A percentile compares a stretch with the other conserved stretches of the same genome.
Conservation (phyloP, 306 rosid genomes). For the Senna siamea region DNA sequence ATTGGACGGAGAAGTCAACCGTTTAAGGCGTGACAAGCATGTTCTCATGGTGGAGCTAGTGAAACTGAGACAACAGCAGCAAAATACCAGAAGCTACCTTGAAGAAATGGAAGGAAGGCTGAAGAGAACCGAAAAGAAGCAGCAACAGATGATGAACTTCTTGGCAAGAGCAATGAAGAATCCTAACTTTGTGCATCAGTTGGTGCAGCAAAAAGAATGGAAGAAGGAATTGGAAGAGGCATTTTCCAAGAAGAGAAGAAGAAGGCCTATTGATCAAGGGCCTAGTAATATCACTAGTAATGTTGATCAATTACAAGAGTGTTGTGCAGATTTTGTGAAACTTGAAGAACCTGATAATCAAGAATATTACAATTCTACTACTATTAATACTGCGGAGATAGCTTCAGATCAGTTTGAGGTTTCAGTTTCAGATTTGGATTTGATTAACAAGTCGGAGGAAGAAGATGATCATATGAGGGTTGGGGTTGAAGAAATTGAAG, state of each 20-base stretch:
- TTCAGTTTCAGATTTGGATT: constrained; percentile 41
- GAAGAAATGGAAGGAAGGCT: constrained; percentile 65
- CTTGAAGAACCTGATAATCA: no score
- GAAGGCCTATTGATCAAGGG: constrained; percentile 58
- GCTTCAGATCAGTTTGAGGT: no score
- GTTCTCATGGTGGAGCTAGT: constrained; percentile 71
- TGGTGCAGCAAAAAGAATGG: constrained; percentile 52
- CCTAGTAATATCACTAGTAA: constrained; percentile 6
- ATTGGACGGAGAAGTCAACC: constrained; percentile 62
- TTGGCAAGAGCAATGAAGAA: constrained; percentile 75
- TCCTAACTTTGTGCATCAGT: constrained; percentile 61
- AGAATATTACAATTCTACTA: no score
- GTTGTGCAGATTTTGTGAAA: constrained; percentile 37
- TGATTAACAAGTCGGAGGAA: constrained; percentile 31
- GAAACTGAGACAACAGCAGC: constrained; percentile 77
- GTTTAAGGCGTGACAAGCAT: constrained; percentile 67
- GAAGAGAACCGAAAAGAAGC: constrained; percentile 63
- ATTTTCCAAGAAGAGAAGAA: constrained; percentile 59
- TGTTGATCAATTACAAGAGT: no score
- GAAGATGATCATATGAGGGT: not conserved
- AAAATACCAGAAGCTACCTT: constrained; percentile 50
- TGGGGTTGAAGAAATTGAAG: constrained; percentile 29
- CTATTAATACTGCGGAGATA: no score
- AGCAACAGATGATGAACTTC: constrained; percentile 71
- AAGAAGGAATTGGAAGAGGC: constrained; percentile 61